Evolutionary conservation across 2,329 filamentous ascomycete species (phyloP), one percentile per base, ranked within the genome.

Genomic region (Penicillium sp.): DNA sequence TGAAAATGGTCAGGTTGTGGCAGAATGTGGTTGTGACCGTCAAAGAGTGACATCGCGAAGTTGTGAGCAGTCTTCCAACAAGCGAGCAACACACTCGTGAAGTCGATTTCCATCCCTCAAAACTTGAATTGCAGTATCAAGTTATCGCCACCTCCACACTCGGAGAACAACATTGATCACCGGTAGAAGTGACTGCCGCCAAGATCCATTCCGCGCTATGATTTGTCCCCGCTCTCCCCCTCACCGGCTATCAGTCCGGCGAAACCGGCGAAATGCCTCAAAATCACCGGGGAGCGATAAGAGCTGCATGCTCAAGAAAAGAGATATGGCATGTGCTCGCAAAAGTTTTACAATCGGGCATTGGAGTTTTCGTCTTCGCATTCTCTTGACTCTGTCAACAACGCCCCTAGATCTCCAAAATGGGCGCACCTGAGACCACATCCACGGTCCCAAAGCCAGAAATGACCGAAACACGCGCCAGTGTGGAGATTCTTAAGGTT

Each of bases 401-500:
- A 16, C 37, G n/a, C 44, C 47, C 45, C 31, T 51, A 9, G 27
- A n/a, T 11, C 19, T 11, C 26, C 44, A 55, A 6, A 16, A 67
- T 67, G 62, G 59, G 50, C 21, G 45, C 37, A 19, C 50, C 58
- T 1, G 58, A 64, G 13, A 56, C 55, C 43, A 29, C 52, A 19
- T 43, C 47, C 11, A 51, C 49, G 14, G 19, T 42, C 13, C 33
- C 53, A n/a, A 39, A 44, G 46, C 45, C n/a, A 39, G 45, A 25
- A 23, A 46, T 11, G 46, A 46, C n/a, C 19, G 19, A 19, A 19
- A 1, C 19, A 19, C 19, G 19, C 8, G 19, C 8, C 27, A 46
- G 43, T 29, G 46, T 52, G 4, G 59, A 54, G 16, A 45, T 56
- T 7, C 56, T 68, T 19, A 65, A 63, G 29, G 62, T 67, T 3